Conservation (phyloP, 78 protist species). For the Creolimax fragrantissima region DNA sequence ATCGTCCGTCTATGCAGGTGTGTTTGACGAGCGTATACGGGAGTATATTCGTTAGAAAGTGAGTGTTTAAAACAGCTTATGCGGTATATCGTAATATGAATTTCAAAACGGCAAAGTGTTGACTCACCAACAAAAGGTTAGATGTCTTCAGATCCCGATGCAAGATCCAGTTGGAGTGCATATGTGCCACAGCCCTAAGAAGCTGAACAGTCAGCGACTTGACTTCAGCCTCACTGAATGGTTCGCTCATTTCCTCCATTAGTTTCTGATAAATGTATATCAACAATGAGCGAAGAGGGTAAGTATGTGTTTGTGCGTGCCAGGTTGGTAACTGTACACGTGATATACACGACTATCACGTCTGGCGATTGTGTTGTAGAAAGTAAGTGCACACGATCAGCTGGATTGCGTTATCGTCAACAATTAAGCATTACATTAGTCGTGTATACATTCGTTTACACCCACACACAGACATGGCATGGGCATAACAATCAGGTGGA, state of each 20-base stretch:
- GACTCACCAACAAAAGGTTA: slow-evolving; percentile 40
- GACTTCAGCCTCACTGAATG: slow-evolving; percentile 14
- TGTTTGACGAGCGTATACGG: not conserved
- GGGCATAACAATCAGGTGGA: too few relatives aligned
- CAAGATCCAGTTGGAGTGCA: not conserved
- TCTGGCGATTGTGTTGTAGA: too few relatives aligned
- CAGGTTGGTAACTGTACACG: too few relatives aligned
- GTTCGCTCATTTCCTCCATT: not conserved
- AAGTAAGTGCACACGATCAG: too few relatives aligned
- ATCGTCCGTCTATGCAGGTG: not conserved
- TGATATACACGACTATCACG: too few relatives aligned
- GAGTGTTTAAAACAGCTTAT: too few relatives aligned
- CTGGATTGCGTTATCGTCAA: too few relatives aligned
- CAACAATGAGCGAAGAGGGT: too few relatives aligned
- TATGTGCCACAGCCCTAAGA: not conserved
- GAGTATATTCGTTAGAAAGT: too few relatives aligned
- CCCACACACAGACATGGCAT: not conserved
- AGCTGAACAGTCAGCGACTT: not conserved
- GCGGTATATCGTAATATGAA: not conserved
- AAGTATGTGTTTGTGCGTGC: too few relatives aligned
- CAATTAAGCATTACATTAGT: too few relatives aligned
- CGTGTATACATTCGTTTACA: not conserved
- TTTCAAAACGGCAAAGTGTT: not conserved
- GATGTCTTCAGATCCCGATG: slow-evolving; percentile 30
- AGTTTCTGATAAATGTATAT: too few relatives aligned